Evolutionary conservation across 2,329 filamentous ascomycete genomes (phyloP).

Genomic region (Pseudovirgaria hyperparasitica): DNA sequence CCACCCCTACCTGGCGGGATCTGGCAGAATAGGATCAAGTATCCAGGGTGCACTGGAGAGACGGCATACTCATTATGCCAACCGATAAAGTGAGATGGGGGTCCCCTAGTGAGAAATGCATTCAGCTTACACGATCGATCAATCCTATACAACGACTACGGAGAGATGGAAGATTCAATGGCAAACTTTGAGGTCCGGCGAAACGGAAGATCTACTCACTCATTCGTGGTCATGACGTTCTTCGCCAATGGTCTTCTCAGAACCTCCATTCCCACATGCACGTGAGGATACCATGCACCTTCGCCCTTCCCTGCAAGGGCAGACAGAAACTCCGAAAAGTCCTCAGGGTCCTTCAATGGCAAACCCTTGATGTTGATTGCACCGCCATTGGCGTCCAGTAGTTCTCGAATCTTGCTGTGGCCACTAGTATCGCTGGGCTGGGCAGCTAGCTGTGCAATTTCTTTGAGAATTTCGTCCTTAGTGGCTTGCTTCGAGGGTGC

Average conservation of each 20-base stretch:
- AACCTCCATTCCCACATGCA: background rate
- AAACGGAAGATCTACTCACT: no score
- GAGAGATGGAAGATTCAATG: no score
- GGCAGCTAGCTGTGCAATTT: background rate
- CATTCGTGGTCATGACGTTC: background rate
- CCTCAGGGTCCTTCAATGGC: background rate
- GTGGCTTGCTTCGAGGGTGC: background rate
- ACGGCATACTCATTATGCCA: slow-evolving; percentile 1
- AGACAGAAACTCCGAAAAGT: background rate
- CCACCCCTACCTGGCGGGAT: background rate
- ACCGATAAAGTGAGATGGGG: background rate
- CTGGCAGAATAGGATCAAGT: background rate
- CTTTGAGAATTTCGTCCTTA: background rate
- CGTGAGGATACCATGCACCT: background rate
- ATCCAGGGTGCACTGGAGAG: background rate
- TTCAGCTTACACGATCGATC: no score
- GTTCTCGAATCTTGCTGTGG: background rate
- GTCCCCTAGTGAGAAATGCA: no score
- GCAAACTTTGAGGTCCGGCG: no score
- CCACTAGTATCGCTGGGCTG: background rate
- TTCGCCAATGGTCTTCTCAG: background rate
- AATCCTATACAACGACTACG: no score
- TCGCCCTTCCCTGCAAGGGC: background rate
- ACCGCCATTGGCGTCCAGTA: slow-evolving; percentile 1
- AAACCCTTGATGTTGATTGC: background rate